phyloP scores from a whole-genome alignment of 768 basidiomycete species.

The Boletus insuetus region DNA sequence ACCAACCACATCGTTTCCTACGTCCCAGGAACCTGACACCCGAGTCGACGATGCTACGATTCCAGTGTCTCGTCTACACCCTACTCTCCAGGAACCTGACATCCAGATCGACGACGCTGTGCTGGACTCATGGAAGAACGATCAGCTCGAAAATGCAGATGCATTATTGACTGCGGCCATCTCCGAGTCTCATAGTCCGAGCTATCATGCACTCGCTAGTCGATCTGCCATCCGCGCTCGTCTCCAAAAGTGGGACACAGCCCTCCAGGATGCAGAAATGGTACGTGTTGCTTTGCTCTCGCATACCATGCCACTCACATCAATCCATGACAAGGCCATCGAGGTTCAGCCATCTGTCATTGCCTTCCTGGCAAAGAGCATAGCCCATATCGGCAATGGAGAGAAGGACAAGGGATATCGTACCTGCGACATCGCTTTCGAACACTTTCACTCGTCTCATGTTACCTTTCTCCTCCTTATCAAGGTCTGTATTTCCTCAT shows the following conservation, averaged over 20 bases:
- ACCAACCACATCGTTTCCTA: too few species aligned
- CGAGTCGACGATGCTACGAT: too few species aligned
- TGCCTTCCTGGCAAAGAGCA: neutral
- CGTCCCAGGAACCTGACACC: too few species aligned
- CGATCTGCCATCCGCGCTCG: neutral
- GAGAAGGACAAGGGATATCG: too few species aligned
- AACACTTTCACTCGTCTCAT: neutral
- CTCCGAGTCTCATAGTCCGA: too few species aligned
- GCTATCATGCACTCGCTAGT: neutral
- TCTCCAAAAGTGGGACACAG: neutral
- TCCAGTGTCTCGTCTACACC: too few species aligned
- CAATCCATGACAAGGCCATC: neutral
- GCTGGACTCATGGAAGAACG: neutral
- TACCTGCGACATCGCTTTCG: neutral
- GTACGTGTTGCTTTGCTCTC: neutral
- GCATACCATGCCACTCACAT: neutral
- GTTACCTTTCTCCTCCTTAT: neutral
- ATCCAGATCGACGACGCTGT: neutral
- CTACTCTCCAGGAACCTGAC: too few species aligned
- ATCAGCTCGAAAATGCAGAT: too few species aligned
- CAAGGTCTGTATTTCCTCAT: neutral
- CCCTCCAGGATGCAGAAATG: neutral
- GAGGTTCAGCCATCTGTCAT: neutral
- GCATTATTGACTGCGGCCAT: too few species aligned
- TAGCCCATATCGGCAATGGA: too few species aligned